A percentile compares a stretch with the other conserved stretches of the same genome.
phyloP scores from a whole-genome alignment of 2,329 filamentous ascomycete genomes.

The Colletotrichum sp. region DNA sequence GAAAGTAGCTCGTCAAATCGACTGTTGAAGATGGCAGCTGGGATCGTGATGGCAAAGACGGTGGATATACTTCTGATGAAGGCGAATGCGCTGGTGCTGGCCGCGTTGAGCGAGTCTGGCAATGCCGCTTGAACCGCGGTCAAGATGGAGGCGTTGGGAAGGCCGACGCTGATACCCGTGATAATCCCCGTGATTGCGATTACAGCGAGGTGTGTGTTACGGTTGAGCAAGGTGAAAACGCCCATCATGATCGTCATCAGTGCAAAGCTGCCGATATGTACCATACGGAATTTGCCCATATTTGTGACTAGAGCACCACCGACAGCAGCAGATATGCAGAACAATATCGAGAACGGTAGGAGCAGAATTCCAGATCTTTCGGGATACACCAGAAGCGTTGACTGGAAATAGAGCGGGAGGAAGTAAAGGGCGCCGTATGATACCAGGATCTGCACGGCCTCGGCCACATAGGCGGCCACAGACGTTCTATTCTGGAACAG shows the following conservation, averaged over 20 bases:
- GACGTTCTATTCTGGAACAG: slow-evolving; percentile 60
- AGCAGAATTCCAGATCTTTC: slow-evolving; percentile 35
- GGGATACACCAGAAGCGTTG: slow-evolving; percentile 49
- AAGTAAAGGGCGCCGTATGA: slow-evolving; percentile 47
- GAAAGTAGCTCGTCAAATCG: slow-evolving; percentile 37
- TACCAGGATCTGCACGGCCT: slow-evolving; percentile 75
- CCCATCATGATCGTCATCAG: slow-evolving; percentile 39
- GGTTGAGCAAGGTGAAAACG: slow-evolving; percentile 39
- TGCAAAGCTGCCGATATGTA: slow-evolving; percentile 41
- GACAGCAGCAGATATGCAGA: slow-evolving; percentile 27
- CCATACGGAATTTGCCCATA: slow-evolving; percentile 34
- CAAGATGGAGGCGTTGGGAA: slow-evolving; percentile 49
- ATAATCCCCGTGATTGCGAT: slow-evolving; percentile 47
- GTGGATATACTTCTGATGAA: slow-evolving; percentile 61
- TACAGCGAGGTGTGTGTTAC: slow-evolving; percentile 22
- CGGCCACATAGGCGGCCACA: slow-evolving; percentile 66
- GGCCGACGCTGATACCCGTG: slow-evolving; percentile 43
- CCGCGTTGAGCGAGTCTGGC: slow-evolving; percentile 38
- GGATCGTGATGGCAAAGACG: slow-evolving; percentile 69
- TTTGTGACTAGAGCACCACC: slow-evolving; percentile 33
- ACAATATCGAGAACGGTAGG: slow-evolving; percentile 39
- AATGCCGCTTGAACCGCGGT: slow-evolving; percentile 58
- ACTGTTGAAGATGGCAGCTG: slow-evolving; percentile 69
- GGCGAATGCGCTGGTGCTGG: slow-evolving; percentile 43
- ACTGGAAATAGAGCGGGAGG: slow-evolving; percentile 52